These are phyloP conservation scores for Bisporella sp. DNA, from an alignment of 2,329 filamentous ascomycete genomes.

Conservation along the genomic window DNA sequence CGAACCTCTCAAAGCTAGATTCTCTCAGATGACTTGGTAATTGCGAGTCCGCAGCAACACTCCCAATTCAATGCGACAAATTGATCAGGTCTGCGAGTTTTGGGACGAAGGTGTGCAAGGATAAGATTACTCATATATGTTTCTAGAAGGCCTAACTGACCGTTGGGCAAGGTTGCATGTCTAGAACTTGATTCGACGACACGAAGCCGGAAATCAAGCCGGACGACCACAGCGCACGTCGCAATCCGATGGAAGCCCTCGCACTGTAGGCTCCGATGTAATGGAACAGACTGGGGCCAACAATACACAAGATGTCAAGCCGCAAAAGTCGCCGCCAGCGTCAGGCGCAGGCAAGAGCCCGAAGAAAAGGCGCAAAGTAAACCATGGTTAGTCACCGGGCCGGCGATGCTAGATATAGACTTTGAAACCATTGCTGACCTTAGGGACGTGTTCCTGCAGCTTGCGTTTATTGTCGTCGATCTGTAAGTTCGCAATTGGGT, in stretches of 20 bases:
- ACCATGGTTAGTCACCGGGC: conserved; percentile 61
- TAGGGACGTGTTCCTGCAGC: conserved; percentile 48
- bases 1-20: too few relatives aligned
- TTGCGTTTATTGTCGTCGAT: conserved; percentile 84
- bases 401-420: conserved; percentile 16
- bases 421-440: conserved; percentile 26
- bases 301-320: conserved; percentile 26
- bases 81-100: too few relatives aligned
- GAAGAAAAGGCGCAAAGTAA: conserved; percentile 84
- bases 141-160: background rate
- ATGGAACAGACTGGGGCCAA: conserved; percentile 29
- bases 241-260: conserved; percentile 27
- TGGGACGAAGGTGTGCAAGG: too few relatives aligned
- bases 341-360: conserved; percentile 45
- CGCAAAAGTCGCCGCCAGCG: conserved; percentile 24
- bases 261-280: conserved; percentile 26
- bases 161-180: background rate
- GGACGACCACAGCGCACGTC: conserved; percentile 17
- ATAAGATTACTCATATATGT: background rate
- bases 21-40: too few relatives aligned
- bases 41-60: too few relatives aligned
- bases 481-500: conserved; percentile 57
- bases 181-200: background rate
- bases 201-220: background rate
- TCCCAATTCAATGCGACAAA: too few relatives aligned